These are phyloP conservation scores for Dictyostelium firmibasis DNA, from an alignment of 78 protist genomes.

Conservation along the genomic window DNA sequence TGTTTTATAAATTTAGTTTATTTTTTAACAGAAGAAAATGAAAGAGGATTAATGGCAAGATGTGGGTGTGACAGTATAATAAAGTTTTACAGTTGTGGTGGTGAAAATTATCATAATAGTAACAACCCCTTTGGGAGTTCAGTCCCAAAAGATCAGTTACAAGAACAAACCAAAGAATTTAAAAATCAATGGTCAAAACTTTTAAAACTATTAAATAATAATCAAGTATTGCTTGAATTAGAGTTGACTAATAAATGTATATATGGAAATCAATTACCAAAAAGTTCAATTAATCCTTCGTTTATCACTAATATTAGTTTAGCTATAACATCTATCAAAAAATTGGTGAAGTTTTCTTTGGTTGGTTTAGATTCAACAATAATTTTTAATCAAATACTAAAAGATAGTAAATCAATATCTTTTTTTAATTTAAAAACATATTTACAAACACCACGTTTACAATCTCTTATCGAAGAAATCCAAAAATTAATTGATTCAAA, in stretches of 20 bases:
- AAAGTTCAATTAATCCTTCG: neutral
- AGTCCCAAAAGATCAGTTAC: neutral
- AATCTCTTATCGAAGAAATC: neutral
- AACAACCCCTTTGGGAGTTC: too few species aligned
- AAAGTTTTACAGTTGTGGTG: neutral
- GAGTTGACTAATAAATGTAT: neutral
- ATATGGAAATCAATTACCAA: too few species aligned
- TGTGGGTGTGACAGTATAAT: neutral
- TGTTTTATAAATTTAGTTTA: neutral
- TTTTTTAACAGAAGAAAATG: neutral
- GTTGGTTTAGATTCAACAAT: neutral
- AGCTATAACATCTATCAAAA: neutral
- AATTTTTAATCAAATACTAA: too few species aligned
- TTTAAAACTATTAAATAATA: neutral
- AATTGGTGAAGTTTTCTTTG: neutral
- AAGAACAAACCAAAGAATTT: neutral
- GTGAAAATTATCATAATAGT: neutral
- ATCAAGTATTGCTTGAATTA: neutral
- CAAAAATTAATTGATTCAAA: neutral
- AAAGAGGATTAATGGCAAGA: neutral
- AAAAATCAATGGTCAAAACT: neutral
- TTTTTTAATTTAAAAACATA: neutral
- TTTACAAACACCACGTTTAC: neutral
- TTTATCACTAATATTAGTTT: neutral
- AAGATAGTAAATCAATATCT: neutral